Base-by-base conservation (phyloP, 768 basidiomycete species). In the Lactarius quietus region DNA sequence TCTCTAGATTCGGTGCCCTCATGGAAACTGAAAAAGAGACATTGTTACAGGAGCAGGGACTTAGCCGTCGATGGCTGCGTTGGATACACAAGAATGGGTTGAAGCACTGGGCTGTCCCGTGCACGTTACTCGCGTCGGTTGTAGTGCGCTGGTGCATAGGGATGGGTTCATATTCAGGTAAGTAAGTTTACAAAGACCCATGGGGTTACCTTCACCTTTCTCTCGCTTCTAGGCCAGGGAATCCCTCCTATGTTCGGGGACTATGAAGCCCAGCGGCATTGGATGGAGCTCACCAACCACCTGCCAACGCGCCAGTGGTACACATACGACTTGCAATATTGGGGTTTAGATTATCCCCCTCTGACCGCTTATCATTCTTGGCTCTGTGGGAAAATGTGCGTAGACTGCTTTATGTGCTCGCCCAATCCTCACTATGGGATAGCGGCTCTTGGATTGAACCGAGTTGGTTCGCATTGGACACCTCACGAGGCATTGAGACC, bases 291-390 rank as follows among this genome's bases (percentile, higher is more conserved):
- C 43, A 93, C 92, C 3, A 75, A 87, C 29, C 89, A 95, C 72
- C 78, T 93, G 0, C 91, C 94, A 0, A 71, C 85, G 23, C 77
- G 77, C 17, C 77, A 88, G 67, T 98, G 95, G 95, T 98, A 98
- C 75, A 86, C 78, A 1, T 92, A 94, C 74, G 92, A 96, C 72
- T 80, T 92, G 35, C 84, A 84, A 39, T 96, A 96, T 72, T 98
- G 95, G 95, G 93, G 93, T 0, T 80, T 98, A 58, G 95, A 98
- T 76, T 98, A 98, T 77, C 95, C 95, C 4, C 95, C 95, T 3
- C 72, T 97, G 67, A 97, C 95, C 3, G 95, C 93, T 3, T 96
- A 95, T 72, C 80, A 87, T 35, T 93, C 92, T 18, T 95, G 89
- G 89, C 36, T 91, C 57, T 93, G 88, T 73, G 92, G 92, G 8